Base-by-base conservation (phyloP, 257 asterid species). In the Scutellaria barbata region DNA sequence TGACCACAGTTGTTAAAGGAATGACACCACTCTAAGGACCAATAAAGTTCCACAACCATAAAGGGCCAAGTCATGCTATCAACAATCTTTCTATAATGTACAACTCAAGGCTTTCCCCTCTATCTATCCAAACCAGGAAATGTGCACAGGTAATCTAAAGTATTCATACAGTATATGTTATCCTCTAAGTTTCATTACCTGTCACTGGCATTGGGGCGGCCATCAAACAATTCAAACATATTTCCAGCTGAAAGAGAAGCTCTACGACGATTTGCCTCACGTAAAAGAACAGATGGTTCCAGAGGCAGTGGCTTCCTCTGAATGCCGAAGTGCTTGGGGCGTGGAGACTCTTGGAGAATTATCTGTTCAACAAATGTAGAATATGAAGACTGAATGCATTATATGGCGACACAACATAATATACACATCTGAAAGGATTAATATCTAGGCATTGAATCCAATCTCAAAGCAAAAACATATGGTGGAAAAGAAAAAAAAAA, bases 161-260 rank as follows among this genome's bases (percentile, higher is more conserved):
- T 30, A 76, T 39, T 22, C 17, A 64, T 62, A 74, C 14, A 76
- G 43, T 68, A 42, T 66, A 59, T 47, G 62, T 33, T 72, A 45
- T 77, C 78, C 56, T 33, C 43, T 69, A 70, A 74, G 72, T 59
- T 67, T 69, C 76, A 74, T 78, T 87, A 95, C 99, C 98, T 76
- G 51, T 95, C 96, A 68, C 47, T 41, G 64, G 85, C 63, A 79
- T 69, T 85, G 74, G 89, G 72, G 56, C 88, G 97, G 64, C 89
- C 85, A 77, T 92, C 99, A 82, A 87, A 76, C 84, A 95, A 70
- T 71, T 95, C 99, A 63, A 76, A 82, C 82, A 83, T 79, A 85
- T 88, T 95, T 80, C 99, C 99, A 82, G 93, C 96, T 11, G 99
- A 95, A 77, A 95, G 95, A 71, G 98, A 89, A 79, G 99, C 98